A percentile compares a stretch with the other conserved stretches of the same genome.
Conservation (phyloP, 2,329 filamentous ascomycete genomes). For the Apiospora phragmitis region DNA sequence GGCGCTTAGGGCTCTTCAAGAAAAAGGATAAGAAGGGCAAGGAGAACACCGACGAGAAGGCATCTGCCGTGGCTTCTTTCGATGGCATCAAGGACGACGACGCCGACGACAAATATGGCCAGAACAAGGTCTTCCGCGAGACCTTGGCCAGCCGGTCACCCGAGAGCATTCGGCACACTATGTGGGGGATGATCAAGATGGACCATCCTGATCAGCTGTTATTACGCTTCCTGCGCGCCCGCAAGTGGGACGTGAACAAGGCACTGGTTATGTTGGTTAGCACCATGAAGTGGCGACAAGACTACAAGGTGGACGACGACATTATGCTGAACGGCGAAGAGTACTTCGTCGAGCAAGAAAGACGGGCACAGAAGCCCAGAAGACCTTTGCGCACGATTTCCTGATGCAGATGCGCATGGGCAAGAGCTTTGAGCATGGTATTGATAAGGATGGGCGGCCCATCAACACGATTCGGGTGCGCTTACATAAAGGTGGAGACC, state of each 20-base stretch:
- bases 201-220: slow-evolving; percentile 88
- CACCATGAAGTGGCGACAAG: slow-evolving; percentile 88
- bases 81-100: slow-evolving; percentile 46
- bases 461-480: slow-evolving; percentile 84
- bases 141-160: slow-evolving; percentile 76
- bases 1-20: slow-evolving; percentile 69
- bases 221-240: slow-evolving; percentile 80
- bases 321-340: slow-evolving; percentile 78
- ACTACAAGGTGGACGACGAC: slow-evolving; percentile 87
- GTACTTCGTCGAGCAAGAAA: slow-evolving; percentile 29
- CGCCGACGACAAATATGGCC: slow-evolving; percentile 88
- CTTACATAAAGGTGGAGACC: slow-evolving; percentile 79
- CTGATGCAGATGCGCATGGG: slow-evolving; percentile 82
- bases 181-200: slow-evolving; percentile 95
- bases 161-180: slow-evolving; percentile 74
- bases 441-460: slow-evolving; percentile 80
- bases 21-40: slow-evolving; percentile 60
- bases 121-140: slow-evolving; percentile 82
- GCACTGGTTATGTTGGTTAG: slow-evolving; percentile 93
- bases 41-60: slow-evolving; percentile 40
- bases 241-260: slow-evolving; percentile 94
- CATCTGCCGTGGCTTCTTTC: slow-evolving; percentile 37
- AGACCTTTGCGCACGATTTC: slow-evolving; percentile 75
- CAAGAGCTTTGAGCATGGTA: slow-evolving; percentile 89
- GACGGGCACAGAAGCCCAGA: slow-evolving; percentile 48